phyloP scores from a whole-genome alignment of 345 rosid genomes.

The Kandelia obovata region DNA sequence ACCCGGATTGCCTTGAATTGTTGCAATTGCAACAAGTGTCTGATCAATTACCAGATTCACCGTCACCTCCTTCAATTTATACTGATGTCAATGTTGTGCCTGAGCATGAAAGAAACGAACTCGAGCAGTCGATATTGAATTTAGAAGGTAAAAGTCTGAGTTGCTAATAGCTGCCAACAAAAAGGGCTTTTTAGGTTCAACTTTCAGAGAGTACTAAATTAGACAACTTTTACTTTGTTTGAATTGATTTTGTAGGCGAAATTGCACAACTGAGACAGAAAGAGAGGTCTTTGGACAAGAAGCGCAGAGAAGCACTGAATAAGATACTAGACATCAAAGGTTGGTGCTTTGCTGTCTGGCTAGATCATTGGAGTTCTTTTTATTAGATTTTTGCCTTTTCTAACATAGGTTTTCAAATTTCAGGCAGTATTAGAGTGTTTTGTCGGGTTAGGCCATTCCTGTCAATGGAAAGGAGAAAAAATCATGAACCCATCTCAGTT shows the following conservation, averaged over 20 bases:
- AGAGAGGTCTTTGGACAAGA: constrained; percentile 58
- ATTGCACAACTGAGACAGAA: constrained; percentile 48
- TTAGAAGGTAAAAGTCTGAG: constrained; percentile 50
- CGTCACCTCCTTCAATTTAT: constrained; percentile 33
- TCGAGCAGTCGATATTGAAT: constrained; percentile 48
- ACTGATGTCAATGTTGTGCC: constrained; percentile 76
- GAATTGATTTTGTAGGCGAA: constrained; percentile 44
- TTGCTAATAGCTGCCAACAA: not conserved
- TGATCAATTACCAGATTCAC: constrained; percentile 41
- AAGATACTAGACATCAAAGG: constrained; percentile 79
- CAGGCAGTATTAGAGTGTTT: constrained; percentile 85
- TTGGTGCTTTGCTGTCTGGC: constrained; percentile 16
- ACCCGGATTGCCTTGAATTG: constrained; percentile 25
- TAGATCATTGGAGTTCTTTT: constrained; percentile 1
- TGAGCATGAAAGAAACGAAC: constrained; percentile 66
- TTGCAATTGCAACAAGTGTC: constrained; percentile 24
- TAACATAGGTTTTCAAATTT: constrained; percentile 21
- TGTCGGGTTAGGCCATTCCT: constrained; percentile 72
- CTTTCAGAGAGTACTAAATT: not conserved
- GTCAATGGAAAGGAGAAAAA: constrained; percentile 39
- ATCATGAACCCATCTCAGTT: constrained; percentile 44
- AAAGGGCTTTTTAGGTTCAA: not conserved
- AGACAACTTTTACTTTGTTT: constrained; percentile 3
- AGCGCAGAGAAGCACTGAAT: constrained; percentile 58
- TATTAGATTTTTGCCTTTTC: not conserved